Evolutionary conservation across 192 early-diverging fungal genomes (phyloP).

Genomic region (Glomus cerebriforme): DNA sequence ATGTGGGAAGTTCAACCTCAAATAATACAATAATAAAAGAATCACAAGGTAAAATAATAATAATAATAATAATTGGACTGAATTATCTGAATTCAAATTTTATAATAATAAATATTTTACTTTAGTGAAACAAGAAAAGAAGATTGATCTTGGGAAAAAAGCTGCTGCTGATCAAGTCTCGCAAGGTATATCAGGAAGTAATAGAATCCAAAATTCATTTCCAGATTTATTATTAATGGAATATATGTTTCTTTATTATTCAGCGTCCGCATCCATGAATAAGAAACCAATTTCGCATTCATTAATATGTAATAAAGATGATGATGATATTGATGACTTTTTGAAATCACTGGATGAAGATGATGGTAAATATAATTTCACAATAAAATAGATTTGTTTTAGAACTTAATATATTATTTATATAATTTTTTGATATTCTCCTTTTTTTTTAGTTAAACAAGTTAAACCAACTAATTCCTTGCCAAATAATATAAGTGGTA

Average conservation of each 20-base stretch:
- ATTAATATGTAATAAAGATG: conserved; percentile 1
- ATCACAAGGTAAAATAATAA: not conserved
- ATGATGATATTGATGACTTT: conserved; percentile 15
- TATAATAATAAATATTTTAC: too few species aligned
- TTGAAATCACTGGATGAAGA: conserved; percentile 17
- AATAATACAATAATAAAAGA: not conserved
- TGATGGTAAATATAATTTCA: not conserved
- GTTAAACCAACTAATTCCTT: not conserved
- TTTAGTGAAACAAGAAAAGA: too few species aligned
- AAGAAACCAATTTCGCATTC: not conserved
- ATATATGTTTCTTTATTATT: not conserved
- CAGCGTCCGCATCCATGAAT: not conserved
- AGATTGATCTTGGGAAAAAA: not conserved
- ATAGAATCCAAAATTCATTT: not conserved
- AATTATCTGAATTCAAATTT: too few species aligned
- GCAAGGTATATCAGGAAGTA: not conserved
- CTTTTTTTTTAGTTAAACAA: not conserved
- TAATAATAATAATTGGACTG: too few species aligned
- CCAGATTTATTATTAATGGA: not conserved
- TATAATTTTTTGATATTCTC: not conserved
- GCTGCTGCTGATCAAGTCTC: too few species aligned
- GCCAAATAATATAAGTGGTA: not conserved
- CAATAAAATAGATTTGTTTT: too few species aligned
- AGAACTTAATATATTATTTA: too few species aligned
- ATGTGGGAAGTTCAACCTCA: not conserved